These are phyloP conservation scores for Auricularia heimuer DNA, from an alignment of 768 basidiomycete genomes.

Conservation along the genomic window DNA sequence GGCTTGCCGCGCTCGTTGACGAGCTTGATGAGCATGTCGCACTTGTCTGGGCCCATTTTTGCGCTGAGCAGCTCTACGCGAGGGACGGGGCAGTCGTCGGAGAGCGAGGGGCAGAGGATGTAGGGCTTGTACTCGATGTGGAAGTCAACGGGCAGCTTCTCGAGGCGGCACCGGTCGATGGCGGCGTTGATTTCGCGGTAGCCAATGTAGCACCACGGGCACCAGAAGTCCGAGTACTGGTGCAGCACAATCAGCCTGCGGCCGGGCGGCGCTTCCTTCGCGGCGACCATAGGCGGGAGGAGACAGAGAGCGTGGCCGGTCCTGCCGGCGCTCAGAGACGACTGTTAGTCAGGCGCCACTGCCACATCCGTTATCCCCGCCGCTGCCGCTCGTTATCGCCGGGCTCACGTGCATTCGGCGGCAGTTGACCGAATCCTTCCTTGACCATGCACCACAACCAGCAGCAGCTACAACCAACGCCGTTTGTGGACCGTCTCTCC, in stretches of 20 bases:
- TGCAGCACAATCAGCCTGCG: background rate
- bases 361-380: too few relatives aligned
- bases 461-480: background rate
- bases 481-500: background rate
- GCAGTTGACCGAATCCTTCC: background rate
- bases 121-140: slow-evolving; percentile 40
- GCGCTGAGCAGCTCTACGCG: slow-evolving; percentile 29
- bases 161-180: slow-evolving; percentile 14
- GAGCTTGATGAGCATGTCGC: slow-evolving; percentile 29
- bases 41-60: slow-evolving; percentile 45
- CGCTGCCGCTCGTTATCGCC: too few relatives aligned
- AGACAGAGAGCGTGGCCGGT: background rate
- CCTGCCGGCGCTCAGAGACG: too few relatives aligned
- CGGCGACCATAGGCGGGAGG: background rate
- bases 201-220: slow-evolving; percentile 36
- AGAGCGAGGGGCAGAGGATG: slow-evolving; percentile 31
- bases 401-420: background rate
- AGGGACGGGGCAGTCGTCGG: slow-evolving; percentile 16
- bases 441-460: background rate
- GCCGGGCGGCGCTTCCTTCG: background rate
- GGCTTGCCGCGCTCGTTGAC: slow-evolving; percentile 45
- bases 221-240: slow-evolving; percentile 10
- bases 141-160: slow-evolving; percentile 20
- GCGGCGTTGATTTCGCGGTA: slow-evolving; percentile 30
- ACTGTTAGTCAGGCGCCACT: too few relatives aligned